A percentile compares a stretch with the other conserved stretches of the same genome.
phyloP scores from a whole-genome alignment of 2,329 filamentous ascomycete species.

The Albifimbria verrucaria region DNA sequence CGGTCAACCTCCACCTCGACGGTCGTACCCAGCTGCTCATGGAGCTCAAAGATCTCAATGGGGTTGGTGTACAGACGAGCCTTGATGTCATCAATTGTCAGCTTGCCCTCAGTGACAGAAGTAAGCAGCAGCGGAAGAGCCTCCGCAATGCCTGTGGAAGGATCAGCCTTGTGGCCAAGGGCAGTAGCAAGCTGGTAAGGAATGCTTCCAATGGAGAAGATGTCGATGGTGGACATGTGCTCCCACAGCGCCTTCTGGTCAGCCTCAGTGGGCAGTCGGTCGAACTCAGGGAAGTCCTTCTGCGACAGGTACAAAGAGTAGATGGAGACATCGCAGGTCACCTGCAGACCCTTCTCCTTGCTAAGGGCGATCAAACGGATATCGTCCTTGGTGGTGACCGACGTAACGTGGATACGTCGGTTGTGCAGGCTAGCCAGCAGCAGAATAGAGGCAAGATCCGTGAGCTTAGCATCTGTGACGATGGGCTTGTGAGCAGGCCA shows the following conservation, averaged over 20 bases:
- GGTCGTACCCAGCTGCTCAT: constrained; percentile 70
- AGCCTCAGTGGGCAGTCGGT: constrained; percentile 60
- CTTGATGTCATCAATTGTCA: constrained; percentile 73
- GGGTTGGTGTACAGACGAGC: constrained; percentile 72
- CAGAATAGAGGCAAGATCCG: constrained; percentile 76
- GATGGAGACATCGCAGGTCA: constrained; percentile 80
- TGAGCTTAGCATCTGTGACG: constrained; percentile 76
- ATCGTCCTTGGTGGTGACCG: constrained; percentile 75
- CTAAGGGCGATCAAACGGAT: constrained; percentile 73
- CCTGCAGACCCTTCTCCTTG: constrained; percentile 77
- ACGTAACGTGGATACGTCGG: constrained; percentile 76
- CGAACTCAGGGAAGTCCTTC: constrained; percentile 65
- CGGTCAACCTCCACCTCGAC: constrained; percentile 76
- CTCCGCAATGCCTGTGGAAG: constrained; percentile 67
- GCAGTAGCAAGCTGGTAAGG: constrained; percentile 70
- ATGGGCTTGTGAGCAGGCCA: constrained; percentile 79
- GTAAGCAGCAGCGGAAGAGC: constrained; percentile 72
- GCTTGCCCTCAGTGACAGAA: constrained; percentile 68
- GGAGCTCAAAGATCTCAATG: constrained; percentile 77
- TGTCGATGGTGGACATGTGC: constrained; percentile 68
- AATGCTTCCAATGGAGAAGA: constrained; percentile 75
- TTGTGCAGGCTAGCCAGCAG: constrained; percentile 74
- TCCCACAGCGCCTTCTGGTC: constrained; percentile 76
- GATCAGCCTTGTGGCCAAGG: constrained; percentile 49
- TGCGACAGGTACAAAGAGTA: constrained; percentile 74